A percentile compares a stretch with the other conserved stretches of the same genome.
These are phyloP conservation scores for Pyricularia sp. DNA, from an alignment of 2,329 filamentous ascomycete genomes.

Conservation along the genomic window DNA sequence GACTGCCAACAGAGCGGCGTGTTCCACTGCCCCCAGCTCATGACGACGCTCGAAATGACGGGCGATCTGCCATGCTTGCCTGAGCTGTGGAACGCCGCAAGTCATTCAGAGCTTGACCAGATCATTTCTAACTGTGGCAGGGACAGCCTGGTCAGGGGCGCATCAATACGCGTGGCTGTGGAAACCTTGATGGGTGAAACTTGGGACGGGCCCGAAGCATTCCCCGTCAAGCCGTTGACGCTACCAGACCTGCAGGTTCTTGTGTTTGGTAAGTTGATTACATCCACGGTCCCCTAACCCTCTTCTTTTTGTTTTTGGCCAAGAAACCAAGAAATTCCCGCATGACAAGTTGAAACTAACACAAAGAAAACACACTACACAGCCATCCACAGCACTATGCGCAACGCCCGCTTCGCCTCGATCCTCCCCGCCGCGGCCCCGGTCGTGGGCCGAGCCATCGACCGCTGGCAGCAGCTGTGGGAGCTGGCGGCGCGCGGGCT, in stretches of 20 bases:
- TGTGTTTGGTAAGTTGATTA: not conserved
- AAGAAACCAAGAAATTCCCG: too few species aligned
- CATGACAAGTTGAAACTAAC: too few species aligned
- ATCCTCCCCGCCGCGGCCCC: slow-evolving; percentile 1
- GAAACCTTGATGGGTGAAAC: not conserved
- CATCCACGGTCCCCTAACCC: not conserved
- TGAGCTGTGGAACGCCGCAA: slow-evolving; percentile 16
- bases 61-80: slow-evolving; percentile 15
- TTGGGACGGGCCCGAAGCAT: not conserved
- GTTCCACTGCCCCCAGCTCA: slow-evolving; percentile 14
- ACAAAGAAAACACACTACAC: not conserved
- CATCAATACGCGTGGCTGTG: slow-evolving; percentile 1
- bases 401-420: slow-evolving; percentile 3
- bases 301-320: not conserved
- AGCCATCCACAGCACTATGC: slow-evolving; percentile 4
- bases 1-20: slow-evolving; percentile 20
- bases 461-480: slow-evolving; percentile 5
- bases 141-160: not conserved
- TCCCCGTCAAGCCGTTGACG: not conserved
- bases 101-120: slow-evolving; percentile 11
- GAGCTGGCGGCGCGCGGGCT: not conserved
- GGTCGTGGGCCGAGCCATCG: slow-evolving; percentile 1
- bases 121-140: not conserved
- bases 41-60: slow-evolving; percentile 15
- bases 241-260: slow-evolving; percentile 2